phyloP scores from a whole-genome alignment of 495 filamentous ascomycete species.

The Xylaria intraflava region DNA sequence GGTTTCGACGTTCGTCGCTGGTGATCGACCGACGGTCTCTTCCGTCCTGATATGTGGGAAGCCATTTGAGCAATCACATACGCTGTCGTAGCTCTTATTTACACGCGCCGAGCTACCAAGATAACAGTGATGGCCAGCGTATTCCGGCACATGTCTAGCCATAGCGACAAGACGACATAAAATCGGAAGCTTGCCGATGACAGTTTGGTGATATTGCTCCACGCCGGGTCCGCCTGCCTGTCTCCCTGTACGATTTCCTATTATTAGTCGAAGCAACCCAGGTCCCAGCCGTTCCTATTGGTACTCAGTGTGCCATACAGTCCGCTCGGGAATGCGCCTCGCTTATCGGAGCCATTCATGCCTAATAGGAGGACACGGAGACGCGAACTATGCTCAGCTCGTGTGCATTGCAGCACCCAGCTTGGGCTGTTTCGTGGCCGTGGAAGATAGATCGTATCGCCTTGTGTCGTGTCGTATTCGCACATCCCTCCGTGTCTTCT shows the following conservation, averaged over 20 bases:
- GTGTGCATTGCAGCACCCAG: conserved; percentile 3
- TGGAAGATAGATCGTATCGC: not conserved
- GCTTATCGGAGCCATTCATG: conserved; percentile 11
- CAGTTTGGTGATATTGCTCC: not conserved
- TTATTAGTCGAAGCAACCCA: no score
- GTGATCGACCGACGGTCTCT: not conserved
- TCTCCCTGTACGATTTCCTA: not conserved
- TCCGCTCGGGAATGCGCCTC: conserved; percentile 10
- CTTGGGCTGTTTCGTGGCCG: conserved; percentile 8
- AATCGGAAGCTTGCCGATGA: not conserved
- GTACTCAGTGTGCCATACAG: no score
- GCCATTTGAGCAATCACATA: not conserved
- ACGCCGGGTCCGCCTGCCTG: not conserved
- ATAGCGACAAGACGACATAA: no score
- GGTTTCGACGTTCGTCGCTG: not conserved
- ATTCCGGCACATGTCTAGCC: no score
- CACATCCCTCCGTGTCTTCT: not conserved
- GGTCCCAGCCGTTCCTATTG: no score
- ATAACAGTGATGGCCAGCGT: no score
- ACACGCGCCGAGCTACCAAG: no score
- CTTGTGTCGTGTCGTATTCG: not conserved
- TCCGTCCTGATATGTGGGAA: not conserved
- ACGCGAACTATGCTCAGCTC: not conserved
- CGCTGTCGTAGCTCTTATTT: no score
- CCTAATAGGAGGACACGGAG: not conserved